Base-by-base conservation (phyloP, 202 grass and related monocot species). In the Eragrostis tef region DNA sequence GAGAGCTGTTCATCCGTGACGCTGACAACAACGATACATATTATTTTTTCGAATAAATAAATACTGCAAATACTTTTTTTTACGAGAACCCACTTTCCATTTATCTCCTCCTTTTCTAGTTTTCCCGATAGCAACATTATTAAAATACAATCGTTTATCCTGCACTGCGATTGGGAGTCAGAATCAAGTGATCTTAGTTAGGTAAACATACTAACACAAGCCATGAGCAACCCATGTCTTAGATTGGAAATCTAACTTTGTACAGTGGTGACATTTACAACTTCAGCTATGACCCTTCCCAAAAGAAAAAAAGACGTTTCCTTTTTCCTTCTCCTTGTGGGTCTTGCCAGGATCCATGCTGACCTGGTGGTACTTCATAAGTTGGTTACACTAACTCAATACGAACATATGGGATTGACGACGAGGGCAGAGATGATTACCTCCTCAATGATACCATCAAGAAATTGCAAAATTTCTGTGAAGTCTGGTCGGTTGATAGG, bases 401-500 rank as follows among this genome's bases (percentile, higher is more conserved):
- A 7, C 57, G 6, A 60, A 46, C 41, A 47, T 47, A 59, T 48
- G 22, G 22, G 34, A 43, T 70, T 19, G 66, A 61, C 25, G 10
- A 56, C 27, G 22, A 71, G 39, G 16, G 6, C 34, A 69, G 64
- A 43, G 14, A 69, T 45, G 77, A 22, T 56, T 60, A 94, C 92
- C 92, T 94, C 91, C 47, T 87, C 84, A 6, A 73, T 75, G 52
- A 94, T 81, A 51, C 79, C 80, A 68, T 91, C 78, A 16, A 91
- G 83, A 16, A 41, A 80, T 64, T 87, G 83, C 45, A 91, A 81
- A 76, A 91, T 89, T 63, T 89, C 77, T 54, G 81, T 74, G 50
- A 94, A 94, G 68, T 91, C 86, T 67, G 92, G 92, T 24, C 92
- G 77, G 42, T 89, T 26, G 56, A 44, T 39, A 62, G 88, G 77